Evolutionary conservation across 345 rosid species (phyloP).

Genomic region (Camelina neglecta): DNA sequence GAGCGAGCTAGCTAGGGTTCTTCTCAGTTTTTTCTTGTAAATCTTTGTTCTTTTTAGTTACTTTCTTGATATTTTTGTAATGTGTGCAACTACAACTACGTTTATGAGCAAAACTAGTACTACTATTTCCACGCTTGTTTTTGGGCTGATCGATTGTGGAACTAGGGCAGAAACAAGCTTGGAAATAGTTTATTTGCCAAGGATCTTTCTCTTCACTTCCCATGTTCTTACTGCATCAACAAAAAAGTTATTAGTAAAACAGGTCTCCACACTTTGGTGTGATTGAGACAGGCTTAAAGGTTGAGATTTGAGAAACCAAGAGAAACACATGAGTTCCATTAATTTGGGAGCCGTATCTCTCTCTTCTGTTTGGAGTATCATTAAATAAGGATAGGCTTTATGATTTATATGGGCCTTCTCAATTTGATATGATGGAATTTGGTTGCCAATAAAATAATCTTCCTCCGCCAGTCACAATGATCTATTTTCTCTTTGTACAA

Average conservation of each 20-base stretch:
- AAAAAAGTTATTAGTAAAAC: not conserved
- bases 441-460: not conserved
- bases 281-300: constrained; percentile 26
- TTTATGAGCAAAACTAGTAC: not conserved
- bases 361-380: constrained; percentile 15
- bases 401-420: not conserved
- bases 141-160: constrained; percentile 7
- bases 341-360: constrained; percentile 26
- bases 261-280: constrained; percentile 3
- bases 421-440: not conserved
- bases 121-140: constrained; percentile 44
- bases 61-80: constrained; percentile 32
- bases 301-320: constrained; percentile 30
- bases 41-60: not conserved
- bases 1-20: constrained; percentile 1
- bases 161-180: constrained; percentile 33
- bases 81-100: constrained; percentile 21
- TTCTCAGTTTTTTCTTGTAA: constrained; percentile 27
- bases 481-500: too few relatives aligned
- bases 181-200: constrained; percentile 31
- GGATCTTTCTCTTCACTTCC: constrained; percentile 4
- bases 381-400: not conserved
- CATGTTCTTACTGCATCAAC: not conserved
- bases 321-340: constrained; percentile 46
- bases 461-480: too few relatives aligned